Conservation (phyloP, 1,284 basidiomycete genomes). For the Pyrrhoderma noxium region DNA sequence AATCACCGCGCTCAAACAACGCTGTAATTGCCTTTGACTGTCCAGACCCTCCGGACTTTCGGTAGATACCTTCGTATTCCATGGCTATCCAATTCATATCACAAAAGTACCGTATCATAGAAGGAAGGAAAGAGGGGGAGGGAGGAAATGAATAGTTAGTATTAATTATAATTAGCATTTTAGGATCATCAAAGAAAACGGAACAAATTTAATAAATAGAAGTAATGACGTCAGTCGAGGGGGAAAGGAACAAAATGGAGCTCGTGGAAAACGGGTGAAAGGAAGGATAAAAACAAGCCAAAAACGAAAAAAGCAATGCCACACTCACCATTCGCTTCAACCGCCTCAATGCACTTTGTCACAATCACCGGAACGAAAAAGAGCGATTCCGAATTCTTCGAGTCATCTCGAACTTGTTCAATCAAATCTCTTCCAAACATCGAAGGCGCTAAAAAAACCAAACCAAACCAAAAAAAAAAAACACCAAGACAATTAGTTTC, state of each 20-base stretch:
- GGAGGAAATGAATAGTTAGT: too few relatives aligned
- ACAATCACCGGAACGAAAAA: conserved; percentile 81
- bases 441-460: conserved; percentile 50
- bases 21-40: conserved; percentile 92
- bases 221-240: too few relatives aligned
- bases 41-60: conserved; percentile 90
- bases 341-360: conserved; percentile 91
- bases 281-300: background rate
- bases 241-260: too few relatives aligned
- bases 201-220: too few relatives aligned
- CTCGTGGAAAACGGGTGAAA: too few relatives aligned
- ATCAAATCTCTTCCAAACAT: conserved; percentile 87
- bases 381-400: conserved; percentile 42
- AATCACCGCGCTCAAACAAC: conserved; percentile 90
- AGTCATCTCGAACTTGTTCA: conserved; percentile 78
- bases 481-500: too few relatives aligned
- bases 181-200: too few relatives aligned
- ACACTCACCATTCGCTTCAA: conserved; percentile 71
- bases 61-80: conserved; percentile 93
- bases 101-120: too few relatives aligned
- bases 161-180: too few relatives aligned
- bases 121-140: too few relatives aligned
- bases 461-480: too few relatives aligned
- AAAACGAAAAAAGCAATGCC: background rate
- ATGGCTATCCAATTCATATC: conserved; percentile 43